Percentiles rank a stretch among this genome's conserved stretches.
Evolutionary conservation across 495 filamentous ascomycete species (phyloP).

Genomic region (Clavariopsis aquatica): DNA sequence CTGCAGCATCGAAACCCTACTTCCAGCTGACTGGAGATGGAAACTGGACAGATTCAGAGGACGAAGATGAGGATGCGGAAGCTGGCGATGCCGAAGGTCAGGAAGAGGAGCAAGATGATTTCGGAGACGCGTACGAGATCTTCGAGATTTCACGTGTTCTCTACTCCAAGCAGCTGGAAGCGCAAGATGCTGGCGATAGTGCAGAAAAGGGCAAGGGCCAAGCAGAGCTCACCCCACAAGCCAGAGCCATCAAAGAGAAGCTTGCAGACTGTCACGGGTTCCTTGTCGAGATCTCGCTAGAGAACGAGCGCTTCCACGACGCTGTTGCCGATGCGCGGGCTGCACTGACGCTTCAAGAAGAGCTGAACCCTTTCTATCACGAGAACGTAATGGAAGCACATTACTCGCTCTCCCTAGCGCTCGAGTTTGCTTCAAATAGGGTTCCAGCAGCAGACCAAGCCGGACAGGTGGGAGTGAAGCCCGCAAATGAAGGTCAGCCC

Average conservation of each 20-base stretch:
- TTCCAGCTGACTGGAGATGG: constrained; percentile 96
- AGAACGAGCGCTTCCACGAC: constrained; percentile 83
- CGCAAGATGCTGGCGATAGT: constrained; percentile 41
- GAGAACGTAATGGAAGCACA: constrained; percentile 88
- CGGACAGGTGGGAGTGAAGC: constrained; percentile 40
- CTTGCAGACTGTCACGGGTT: constrained; percentile 89
- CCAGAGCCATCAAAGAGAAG: constrained; percentile 72
- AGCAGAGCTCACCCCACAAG: constrained; percentile 41
- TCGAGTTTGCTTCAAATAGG: constrained; percentile 84
- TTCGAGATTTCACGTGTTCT: constrained; percentile 88
- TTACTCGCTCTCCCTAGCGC: constrained; percentile 90
- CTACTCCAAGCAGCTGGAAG: constrained; percentile 60
- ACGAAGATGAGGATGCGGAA: constrained; percentile 67
- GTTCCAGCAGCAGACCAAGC: constrained; percentile 51
- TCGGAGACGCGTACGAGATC: constrained; percentile 88
- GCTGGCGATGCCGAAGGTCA: constrained; percentile 54
- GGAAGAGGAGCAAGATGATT: constrained; percentile 68
- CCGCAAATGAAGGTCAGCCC: background rate
- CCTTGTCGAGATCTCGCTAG: constrained; percentile 88
- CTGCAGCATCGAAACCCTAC: constrained; percentile 60
- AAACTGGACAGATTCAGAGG: constrained; percentile 77
- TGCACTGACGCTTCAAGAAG: constrained; percentile 71
- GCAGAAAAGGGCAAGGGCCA: constrained; percentile 55
- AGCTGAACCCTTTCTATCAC: constrained; percentile 75
- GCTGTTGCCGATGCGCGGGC: constrained; percentile 78